Evolutionary conservation across 2,329 filamentous ascomycete species (phyloP).

Genomic region (Penicillium occitanis): DNA sequence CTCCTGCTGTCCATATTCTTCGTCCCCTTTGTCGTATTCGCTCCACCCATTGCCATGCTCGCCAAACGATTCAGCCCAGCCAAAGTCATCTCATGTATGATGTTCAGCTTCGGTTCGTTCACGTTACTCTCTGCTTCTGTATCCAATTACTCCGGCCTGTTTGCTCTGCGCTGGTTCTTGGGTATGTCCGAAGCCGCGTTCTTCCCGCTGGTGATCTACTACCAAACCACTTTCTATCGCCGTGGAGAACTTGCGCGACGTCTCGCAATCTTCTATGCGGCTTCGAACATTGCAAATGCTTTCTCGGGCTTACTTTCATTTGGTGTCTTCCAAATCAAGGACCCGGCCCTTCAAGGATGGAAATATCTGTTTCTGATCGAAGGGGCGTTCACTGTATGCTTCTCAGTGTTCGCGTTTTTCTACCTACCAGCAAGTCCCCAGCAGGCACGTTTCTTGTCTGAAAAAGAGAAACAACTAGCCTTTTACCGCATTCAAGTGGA

Average conservation of each 20-base stretch:
- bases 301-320: slow-evolving; percentile 62
- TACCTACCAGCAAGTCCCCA: slow-evolving; percentile 67
- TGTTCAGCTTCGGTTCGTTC: slow-evolving; percentile 66
- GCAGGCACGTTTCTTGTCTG: slow-evolving; percentile 64
- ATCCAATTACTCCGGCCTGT: slow-evolving; percentile 63
- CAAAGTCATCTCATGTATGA: slow-evolving; percentile 64
- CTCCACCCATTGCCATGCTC: slow-evolving; percentile 63
- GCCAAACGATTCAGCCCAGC: slow-evolving; percentile 68
- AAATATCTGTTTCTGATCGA: slow-evolving; percentile 59
- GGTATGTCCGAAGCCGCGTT: slow-evolving; percentile 68
- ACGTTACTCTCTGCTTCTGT: slow-evolving; percentile 60
- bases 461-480: slow-evolving; percentile 66
- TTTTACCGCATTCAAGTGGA: slow-evolving; percentile 74
- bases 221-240: slow-evolving; percentile 66
- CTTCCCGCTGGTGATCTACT: slow-evolving; percentile 68
- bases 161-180: slow-evolving; percentile 68
- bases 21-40: slow-evolving; percentile 70
- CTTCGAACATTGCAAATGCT: slow-evolving; percentile 69
- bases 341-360: slow-evolving; percentile 51
- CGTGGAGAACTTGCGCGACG: slow-evolving; percentile 69
- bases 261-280: slow-evolving; percentile 73
- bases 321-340: slow-evolving; percentile 60
- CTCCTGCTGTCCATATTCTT: slow-evolving; percentile 71
- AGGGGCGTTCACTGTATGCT: slow-evolving; percentile 59
- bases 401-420: slow-evolving; percentile 64